Evolutionary conservation across 306 rosid species (phyloP).

Genomic region (Gillenia trifoliata): DNA sequence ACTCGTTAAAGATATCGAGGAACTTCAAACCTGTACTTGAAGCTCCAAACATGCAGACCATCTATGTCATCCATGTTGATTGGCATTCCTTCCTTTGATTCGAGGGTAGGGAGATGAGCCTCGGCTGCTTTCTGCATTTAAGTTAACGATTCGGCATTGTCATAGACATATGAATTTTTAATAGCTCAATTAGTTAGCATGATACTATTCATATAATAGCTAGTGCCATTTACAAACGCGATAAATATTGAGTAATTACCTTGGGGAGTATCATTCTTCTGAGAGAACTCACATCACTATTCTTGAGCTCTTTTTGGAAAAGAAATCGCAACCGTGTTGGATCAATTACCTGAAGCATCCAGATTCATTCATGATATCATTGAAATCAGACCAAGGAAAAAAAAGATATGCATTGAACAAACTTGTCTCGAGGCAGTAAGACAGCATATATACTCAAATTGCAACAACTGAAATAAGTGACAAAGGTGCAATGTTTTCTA

Average conservation of each 20-base stretch:
- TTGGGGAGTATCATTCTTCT: conserved; percentile 91
- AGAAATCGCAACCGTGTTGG: conserved; percentile 59
- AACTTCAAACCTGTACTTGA: conserved; percentile 73
- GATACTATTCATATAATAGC: not conserved
- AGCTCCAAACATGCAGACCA: conserved; percentile 86
- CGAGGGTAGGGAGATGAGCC: conserved; percentile 72
- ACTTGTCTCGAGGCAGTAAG: not conserved
- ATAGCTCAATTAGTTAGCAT: not conserved
- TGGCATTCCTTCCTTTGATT: conserved; percentile 77
- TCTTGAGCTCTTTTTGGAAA: conserved; percentile 84
- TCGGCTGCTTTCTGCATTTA: conserved; percentile 81
- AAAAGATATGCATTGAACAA: not conserved
- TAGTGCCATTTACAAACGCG: not conserved
- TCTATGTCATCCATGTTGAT: conserved; percentile 84
- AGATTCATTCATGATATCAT: not conserved
- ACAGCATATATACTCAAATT: not conserved
- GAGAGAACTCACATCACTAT: conserved; percentile 91
- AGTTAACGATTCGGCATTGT: not conserved
- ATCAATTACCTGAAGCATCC: conserved; percentile 51
- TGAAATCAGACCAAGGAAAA: too few species aligned
- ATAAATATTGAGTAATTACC: conserved; percentile 30
- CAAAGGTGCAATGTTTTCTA: not conserved
- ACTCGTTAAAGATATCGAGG: not conserved
- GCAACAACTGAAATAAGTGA: not conserved
- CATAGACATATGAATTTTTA: not conserved